phyloP scores from a whole-genome alignment of 495 filamentous ascomycete genomes.

The Achaetomiella virescens region DNA sequence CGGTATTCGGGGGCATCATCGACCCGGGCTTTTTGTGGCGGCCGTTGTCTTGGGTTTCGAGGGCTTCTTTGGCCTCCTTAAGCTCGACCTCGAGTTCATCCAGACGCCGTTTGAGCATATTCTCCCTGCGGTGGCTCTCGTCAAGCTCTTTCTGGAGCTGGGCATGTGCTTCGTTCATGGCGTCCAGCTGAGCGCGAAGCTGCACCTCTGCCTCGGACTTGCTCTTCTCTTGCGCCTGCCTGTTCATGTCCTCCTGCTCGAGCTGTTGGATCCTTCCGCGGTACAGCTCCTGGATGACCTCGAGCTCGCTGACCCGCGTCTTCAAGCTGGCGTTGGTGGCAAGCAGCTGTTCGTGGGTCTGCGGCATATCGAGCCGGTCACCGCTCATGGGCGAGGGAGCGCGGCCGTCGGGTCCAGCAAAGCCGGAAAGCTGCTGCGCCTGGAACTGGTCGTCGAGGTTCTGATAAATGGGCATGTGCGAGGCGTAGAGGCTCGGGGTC shows the following conservation, averaged over 20 bases:
- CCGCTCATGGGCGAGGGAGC: slow-evolving; percentile 62
- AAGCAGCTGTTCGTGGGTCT: slow-evolving; percentile 72
- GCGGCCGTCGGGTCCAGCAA: slow-evolving; percentile 52
- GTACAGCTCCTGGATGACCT: slow-evolving; percentile 93
- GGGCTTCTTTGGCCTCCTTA: slow-evolving; percentile 35
- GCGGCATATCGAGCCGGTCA: slow-evolving; percentile 68
- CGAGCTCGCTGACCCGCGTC: slow-evolving; percentile 86
- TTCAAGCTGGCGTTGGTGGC: slow-evolving; percentile 74
- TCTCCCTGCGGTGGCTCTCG: slow-evolving; percentile 68
- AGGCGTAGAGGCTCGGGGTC: slow-evolving; percentile 64
- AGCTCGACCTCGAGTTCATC: slow-evolving; percentile 66
- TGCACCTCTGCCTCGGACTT: slow-evolving; percentile 32
- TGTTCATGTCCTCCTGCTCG: slow-evolving; percentile 62
- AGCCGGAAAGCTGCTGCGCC: slow-evolving; percentile 35
- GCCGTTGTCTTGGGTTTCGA: slow-evolving; percentile 29
- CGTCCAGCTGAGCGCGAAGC: slow-evolving; percentile 38
- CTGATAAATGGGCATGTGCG: slow-evolving; percentile 61
- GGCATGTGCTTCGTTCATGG: slow-evolving; percentile 34
- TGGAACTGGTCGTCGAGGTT: slow-evolving; percentile 60
- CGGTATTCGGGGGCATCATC: slow-evolving; percentile 19
- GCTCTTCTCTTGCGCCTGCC: slow-evolving; percentile 55
- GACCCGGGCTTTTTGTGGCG: slow-evolving; percentile 34
- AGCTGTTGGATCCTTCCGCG: slow-evolving; percentile 80
- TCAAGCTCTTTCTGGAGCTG: slow-evolving; percentile 59
- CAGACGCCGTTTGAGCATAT: slow-evolving; percentile 73